Conservation (phyloP, 352 stramenopile species). For the Peronospora farinosa region DNA sequence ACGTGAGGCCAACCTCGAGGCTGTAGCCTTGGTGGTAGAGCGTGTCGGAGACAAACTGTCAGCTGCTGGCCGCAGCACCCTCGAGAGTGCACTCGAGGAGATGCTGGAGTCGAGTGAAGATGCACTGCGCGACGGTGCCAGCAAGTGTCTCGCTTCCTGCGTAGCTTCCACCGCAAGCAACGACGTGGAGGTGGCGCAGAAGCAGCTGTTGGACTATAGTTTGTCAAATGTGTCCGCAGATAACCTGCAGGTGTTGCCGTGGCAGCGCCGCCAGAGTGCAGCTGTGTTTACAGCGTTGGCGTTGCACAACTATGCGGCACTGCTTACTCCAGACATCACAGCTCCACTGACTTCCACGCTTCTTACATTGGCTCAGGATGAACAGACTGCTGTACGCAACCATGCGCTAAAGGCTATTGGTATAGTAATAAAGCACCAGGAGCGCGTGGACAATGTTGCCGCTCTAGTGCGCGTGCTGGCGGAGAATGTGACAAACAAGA, state of each 20-base stretch:
- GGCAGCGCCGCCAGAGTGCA: conserved; percentile 59
- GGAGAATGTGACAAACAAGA: conserved; percentile 53
- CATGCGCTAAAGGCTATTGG: conserved; percentile 50
- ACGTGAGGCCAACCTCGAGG: conserved; percentile 72
- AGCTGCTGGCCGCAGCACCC: conserved; percentile 28
- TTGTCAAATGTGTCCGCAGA: conserved; percentile 35
- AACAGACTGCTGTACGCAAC: conserved; percentile 57
- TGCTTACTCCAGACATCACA: conserved; percentile 26
- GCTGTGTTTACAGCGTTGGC: conserved; percentile 51
- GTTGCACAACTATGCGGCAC: conserved; percentile 38
- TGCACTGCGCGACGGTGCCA: conserved; percentile 50
- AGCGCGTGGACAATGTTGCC: conserved; percentile 21
- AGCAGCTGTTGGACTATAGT: conserved; percentile 41
- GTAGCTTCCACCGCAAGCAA: conserved; percentile 45
- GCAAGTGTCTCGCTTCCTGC: conserved; percentile 56
- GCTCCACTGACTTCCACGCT: conserved; percentile 32
- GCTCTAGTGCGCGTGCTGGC: conserved; percentile 56
- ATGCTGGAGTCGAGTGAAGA: conserved; percentile 65
- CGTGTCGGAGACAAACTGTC: conserved; percentile 72
- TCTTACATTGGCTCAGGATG: conserved; percentile 43
- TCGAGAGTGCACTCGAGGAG: conserved; percentile 64
- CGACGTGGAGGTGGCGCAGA: conserved; percentile 25
- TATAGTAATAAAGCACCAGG: conserved; percentile 47
- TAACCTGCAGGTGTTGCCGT: conserved; percentile 36
- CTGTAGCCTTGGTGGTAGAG: conserved; percentile 56